phyloP scores from a whole-genome alignment of 2,329 filamentous ascomycete species.

The Blastomyces gilchristii region DNA sequence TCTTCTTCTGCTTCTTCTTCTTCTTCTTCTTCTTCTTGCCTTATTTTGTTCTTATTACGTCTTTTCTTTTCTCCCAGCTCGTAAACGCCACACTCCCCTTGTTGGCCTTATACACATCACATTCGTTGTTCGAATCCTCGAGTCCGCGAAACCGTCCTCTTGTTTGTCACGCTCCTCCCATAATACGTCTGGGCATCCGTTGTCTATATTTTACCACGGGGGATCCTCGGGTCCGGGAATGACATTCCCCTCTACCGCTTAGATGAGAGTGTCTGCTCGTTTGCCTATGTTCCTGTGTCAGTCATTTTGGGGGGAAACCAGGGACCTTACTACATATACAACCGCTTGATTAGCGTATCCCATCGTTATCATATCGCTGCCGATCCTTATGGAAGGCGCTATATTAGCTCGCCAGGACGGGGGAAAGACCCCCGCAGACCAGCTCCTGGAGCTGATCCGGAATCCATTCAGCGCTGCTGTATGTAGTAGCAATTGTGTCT shows the following conservation, averaged over 20 bases:
- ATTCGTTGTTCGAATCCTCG: background rate
- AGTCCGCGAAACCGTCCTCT: background rate
- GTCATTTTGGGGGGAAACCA: too few species aligned
- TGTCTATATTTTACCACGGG: background rate
- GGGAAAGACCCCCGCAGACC: slow-evolving; percentile 21
- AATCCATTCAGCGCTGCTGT: slow-evolving; percentile 38
- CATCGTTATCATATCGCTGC: background rate
- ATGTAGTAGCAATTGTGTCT: slow-evolving; percentile 16
- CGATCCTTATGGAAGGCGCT: slow-evolving; percentile 1
- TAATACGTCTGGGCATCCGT: background rate
- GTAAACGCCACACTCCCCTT: too few species aligned
- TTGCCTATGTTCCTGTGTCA: too few species aligned
- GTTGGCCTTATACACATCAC: background rate
- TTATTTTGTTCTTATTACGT: too few species aligned
- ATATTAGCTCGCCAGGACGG: background rate
- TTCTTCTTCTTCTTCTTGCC: background rate
- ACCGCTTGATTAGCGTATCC: background rate
- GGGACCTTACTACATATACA: background rate
- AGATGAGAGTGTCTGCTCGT: background rate
- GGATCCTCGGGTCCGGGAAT: background rate
- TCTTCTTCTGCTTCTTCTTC: background rate
- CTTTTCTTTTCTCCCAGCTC: too few species aligned
- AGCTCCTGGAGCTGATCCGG: slow-evolving; percentile 36
- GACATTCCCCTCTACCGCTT: background rate
- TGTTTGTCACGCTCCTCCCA: background rate